Evolutionary conservation across 495 filamentous ascomycete genomes (phyloP), one percentile per base, ranked within the genome.

Genomic region (Neurospora discreta): DNA sequence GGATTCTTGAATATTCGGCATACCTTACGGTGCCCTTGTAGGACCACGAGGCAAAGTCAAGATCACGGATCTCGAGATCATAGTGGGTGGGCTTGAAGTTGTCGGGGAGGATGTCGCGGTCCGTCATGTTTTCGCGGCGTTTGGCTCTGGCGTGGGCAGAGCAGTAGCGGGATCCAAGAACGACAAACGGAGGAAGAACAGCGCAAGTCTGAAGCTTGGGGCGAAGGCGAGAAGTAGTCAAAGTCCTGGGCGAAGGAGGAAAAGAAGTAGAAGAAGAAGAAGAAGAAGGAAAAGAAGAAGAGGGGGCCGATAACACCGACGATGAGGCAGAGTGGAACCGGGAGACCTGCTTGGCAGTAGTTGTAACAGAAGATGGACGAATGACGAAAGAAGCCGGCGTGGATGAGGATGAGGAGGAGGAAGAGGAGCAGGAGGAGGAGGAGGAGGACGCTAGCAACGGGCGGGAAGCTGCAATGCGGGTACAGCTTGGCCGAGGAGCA

Each of bases 81-180:
- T 99, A 99, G 80, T 97, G 91, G 72, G 86, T 84, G 1, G 95
- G 93, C 80, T 94, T 95, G 78, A 93, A 88, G 76, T 89, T 91
- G 74, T 78, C 80, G 39, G 81, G 85, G 71, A 88, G 84, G 67
- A 85, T 82, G 69, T 88, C 86, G 74, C 86, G 81, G 78, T 87
- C 86, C 36, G 81, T 77, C 82, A 86, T 83, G 77, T 78, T 81
- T 76, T 75, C 70, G 69, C 70, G 71, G 30, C 72, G 67, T 70
- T 73, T 65, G 52, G 52, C 52, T 65, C 52, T 65, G 52, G 52
- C 52, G 52, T 65, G 52, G 52, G 52, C 52, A 65, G 52, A 65
- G 52, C 52, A 65, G 52, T 65, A 65, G 23, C 52, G 52, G 26
- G 52, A 65, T 65, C 52, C 52, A 65, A 65, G 52, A 5, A 65